Evolutionary conservation across 1,284 basidiomycete species (phyloP).

Genomic region (Malassezia restricta): DNA sequence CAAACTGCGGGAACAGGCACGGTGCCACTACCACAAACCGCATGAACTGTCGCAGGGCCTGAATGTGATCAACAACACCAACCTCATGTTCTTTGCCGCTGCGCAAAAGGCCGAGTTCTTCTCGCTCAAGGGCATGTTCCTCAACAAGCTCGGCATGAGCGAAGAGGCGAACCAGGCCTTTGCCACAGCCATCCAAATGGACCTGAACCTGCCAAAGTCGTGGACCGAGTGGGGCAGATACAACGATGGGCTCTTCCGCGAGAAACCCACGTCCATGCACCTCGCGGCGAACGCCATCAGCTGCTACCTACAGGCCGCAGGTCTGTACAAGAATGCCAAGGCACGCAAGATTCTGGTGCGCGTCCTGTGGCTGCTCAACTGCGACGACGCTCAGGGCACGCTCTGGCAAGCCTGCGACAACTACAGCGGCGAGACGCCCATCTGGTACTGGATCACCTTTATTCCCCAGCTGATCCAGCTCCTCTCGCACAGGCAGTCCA

Average conservation of each 20-base stretch:
- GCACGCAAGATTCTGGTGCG: slow-evolving; percentile 80
- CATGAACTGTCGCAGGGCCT: slow-evolving; percentile 84
- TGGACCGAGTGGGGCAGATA: slow-evolving; percentile 98
- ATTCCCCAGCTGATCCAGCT: slow-evolving; percentile 91
- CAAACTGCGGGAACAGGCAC: slow-evolving; percentile 96
- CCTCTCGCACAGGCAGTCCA: slow-evolving; percentile 78
- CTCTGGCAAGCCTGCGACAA: slow-evolving; percentile 85
- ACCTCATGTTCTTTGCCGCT: slow-evolving; percentile 91
- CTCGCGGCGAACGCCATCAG: slow-evolving; percentile 79
- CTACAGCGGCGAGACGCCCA: slow-evolving; percentile 89
- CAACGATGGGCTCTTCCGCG: slow-evolving; percentile 79
- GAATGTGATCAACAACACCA: slow-evolving; percentile 98
- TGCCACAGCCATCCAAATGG: slow-evolving; percentile 63
- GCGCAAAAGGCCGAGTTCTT: slow-evolving; percentile 97
- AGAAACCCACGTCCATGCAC: slow-evolving; percentile 47
- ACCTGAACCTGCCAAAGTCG: slow-evolving; percentile 85
- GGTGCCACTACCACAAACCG: slow-evolving; percentile 92
- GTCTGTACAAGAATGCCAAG: slow-evolving; percentile 87
- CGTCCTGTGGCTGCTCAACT: slow-evolving; percentile 87
- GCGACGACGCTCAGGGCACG: slow-evolving; percentile 66
- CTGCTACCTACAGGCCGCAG: slow-evolving; percentile 94
- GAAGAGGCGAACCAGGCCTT: slow-evolving; percentile 90
- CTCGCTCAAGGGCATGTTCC: slow-evolving; percentile 99
- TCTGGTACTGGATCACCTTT: slow-evolving; percentile 98
- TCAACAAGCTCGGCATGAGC: slow-evolving; percentile 70